Conservation (phyloP, 73 alveolate species). For the Stentor coeruleus region DNA sequence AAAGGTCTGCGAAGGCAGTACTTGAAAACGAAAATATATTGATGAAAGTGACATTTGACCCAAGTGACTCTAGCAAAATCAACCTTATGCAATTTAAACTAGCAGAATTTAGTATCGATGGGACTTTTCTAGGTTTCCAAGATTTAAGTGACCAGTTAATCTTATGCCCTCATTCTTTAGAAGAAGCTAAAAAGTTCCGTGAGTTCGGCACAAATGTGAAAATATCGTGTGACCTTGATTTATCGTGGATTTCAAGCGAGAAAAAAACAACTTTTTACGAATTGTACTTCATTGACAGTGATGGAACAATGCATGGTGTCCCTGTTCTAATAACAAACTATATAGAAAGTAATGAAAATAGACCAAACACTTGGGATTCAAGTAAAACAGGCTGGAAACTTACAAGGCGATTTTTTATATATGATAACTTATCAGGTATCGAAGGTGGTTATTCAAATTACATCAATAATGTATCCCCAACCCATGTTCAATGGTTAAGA, state of each 20-base stretch:
- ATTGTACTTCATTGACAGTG: conserved; percentile 4
- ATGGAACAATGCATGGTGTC: background rate
- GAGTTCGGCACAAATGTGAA: conserved; percentile 18
- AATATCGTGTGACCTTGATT: background rate
- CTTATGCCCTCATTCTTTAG: conserved; percentile 23
- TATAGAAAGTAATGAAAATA: background rate
- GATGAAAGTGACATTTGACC: conserved; percentile 26
- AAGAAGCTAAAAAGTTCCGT: background rate
- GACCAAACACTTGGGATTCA: background rate
- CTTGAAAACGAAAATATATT: background rate
- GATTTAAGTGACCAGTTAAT: conserved; percentile 24
- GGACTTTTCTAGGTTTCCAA: background rate
- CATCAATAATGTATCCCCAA: background rate
- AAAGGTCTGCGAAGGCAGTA: background rate
- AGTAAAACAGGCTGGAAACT: background rate
- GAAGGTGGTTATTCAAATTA: too few relatives aligned
- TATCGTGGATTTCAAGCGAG: background rate
- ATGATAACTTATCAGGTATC: conserved; percentile 18
- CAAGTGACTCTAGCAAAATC: background rate
- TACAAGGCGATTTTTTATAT: conserved; percentile 13
- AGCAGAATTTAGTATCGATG: conserved; percentile 3
- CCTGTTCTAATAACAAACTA: conserved; percentile 20
- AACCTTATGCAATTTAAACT: background rate
- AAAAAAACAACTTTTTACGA: conserved; percentile 19
- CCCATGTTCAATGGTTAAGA: conserved; percentile 1